Conservation (phyloP, 257 asterid genomes). For the Cruciata laevipes region DNA sequence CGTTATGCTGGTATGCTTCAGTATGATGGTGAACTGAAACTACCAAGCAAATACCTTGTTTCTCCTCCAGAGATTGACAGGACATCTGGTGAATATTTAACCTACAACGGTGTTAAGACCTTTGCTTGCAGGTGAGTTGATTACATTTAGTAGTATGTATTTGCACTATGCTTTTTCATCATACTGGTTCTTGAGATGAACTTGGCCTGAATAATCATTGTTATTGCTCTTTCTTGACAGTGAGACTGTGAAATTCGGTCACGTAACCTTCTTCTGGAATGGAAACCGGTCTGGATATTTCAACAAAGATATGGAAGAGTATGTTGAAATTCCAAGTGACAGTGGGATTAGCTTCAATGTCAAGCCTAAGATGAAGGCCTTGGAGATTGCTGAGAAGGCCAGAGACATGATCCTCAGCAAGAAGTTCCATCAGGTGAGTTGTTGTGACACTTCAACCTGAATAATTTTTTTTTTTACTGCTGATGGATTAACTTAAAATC, state of each 20-base stretch:
- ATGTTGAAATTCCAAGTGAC: conserved; percentile 92
- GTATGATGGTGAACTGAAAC: conserved; percentile 95
- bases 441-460: neutral
- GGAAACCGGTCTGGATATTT: conserved; percentile 97
- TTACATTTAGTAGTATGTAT: neutral
- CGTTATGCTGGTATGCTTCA: conserved; percentile 97
- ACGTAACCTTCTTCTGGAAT: conserved; percentile 88
- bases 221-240: conserved; percentile 30
- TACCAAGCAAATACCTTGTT: conserved; percentile 80
- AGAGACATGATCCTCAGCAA: conserved; percentile 84
- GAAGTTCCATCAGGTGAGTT: conserved; percentile 82
- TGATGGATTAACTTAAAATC: neutral
- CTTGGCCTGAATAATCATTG: neutral
- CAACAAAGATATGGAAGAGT: conserved; percentile 65
- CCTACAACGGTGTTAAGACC: conserved; percentile 70
- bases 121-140: conserved; percentile 82
- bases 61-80: conserved; percentile 95
- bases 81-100: conserved; percentile 94
- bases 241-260: conserved; percentile 92
- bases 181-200: neutral
- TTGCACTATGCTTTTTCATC: neutral
- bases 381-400: conserved; percentile 90
- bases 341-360: conserved; percentile 83
- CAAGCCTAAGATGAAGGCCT: conserved; percentile 91
- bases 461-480: neutral